phyloP scores from a whole-genome alignment of 1,284 basidiomycete species.

The Gomphus bonarii region DNA sequence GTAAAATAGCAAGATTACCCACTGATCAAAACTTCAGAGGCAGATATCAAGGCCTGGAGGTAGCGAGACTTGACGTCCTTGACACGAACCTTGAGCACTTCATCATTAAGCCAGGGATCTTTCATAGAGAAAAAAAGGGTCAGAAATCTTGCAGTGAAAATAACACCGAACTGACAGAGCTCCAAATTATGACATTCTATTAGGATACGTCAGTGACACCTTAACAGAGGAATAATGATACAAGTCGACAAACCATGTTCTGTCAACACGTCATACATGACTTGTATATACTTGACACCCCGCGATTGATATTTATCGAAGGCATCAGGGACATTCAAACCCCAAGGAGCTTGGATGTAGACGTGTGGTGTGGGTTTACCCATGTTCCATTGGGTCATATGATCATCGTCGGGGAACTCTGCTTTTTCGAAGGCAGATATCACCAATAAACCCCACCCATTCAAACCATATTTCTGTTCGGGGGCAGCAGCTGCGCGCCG shows the following conservation, averaged over 20 bases:
- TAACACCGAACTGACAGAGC: background rate
- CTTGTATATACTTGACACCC: slow-evolving; percentile 1
- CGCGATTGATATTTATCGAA: background rate
- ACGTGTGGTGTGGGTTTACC: slow-evolving; percentile 4
- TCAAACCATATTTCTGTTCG: background rate
- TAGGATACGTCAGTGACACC: background rate
- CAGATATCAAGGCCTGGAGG: slow-evolving; percentile 5
- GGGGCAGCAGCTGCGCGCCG: background rate
- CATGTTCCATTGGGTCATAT: background rate
- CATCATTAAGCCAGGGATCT: slow-evolving; percentile 1
- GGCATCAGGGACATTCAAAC: background rate
- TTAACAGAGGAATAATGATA: background rate
- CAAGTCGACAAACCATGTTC: slow-evolving; percentile 2
- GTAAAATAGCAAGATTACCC: background rate
- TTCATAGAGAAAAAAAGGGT: background rate
- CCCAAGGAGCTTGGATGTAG: background rate
- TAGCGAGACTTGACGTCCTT: background rate
- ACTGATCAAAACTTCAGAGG: slow-evolving; percentile 1
- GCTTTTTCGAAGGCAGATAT: slow-evolving; percentile 6
- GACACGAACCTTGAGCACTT: background rate
- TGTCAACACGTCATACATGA: slow-evolving; percentile 7
- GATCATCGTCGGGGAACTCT: slow-evolving; percentile 1
- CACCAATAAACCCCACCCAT: slow-evolving; percentile 7
- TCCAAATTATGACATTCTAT: background rate
- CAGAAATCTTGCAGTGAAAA: background rate